Conservation (phyloP, 148 eudicot genomes). For the Vaccinium darrowii region DNA sequence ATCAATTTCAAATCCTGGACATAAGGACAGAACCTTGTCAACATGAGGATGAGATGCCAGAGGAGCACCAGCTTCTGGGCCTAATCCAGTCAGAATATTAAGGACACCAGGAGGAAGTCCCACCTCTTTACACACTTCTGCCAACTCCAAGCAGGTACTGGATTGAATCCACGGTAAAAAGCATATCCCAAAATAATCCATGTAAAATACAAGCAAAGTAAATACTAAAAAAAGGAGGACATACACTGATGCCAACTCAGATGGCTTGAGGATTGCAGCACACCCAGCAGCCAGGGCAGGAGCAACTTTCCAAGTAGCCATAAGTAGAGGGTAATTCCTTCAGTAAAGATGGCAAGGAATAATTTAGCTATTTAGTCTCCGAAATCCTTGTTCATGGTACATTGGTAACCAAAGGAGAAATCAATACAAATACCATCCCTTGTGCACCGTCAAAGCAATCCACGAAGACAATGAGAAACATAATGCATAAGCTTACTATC, state of each 20-base stretch:
- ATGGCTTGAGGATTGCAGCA: constrained; percentile 93
- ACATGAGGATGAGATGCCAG: constrained; percentile 91
- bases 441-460: background rate
- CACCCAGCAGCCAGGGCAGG: constrained; percentile 99
- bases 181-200: constrained; percentile 10
- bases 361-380: background rate
- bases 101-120: constrained; percentile 90
- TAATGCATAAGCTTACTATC: background rate
- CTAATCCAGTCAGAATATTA: constrained; percentile 85
- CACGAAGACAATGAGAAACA: background rate
- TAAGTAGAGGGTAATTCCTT: constrained; percentile 94
- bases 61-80: constrained; percentile 94
- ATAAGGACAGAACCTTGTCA: constrained; percentile 69
- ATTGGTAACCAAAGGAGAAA: background rate
- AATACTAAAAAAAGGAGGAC: constrained; percentile 15
- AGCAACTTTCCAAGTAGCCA: constrained; percentile 99
- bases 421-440: constrained; percentile 1
- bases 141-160: constrained; percentile 97
- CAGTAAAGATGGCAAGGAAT: constrained; percentile 18
- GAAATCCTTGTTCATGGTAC: background rate
- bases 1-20: constrained; percentile 1
- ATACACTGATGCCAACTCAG: constrained; percentile 88
- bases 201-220: background rate
- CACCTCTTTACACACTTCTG: constrained; percentile 76
- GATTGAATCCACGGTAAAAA: constrained; percentile 19